These are phyloP conservation scores for Trifolium dubium DNA, from an alignment of 306 rosid species.

Conservation along the genomic window DNA sequence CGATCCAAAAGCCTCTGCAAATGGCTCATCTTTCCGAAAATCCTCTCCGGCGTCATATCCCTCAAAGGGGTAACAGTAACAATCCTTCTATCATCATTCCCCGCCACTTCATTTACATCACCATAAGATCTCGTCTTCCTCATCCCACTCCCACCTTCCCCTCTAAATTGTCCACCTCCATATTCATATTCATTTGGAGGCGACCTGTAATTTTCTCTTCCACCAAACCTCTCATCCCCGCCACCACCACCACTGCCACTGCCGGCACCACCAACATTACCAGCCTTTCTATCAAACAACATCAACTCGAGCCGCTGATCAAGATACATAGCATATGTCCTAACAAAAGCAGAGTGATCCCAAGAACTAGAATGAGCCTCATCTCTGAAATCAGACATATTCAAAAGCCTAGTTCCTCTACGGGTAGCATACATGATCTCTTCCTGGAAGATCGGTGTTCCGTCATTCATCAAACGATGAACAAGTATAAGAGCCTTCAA, in stretches of 20 bases:
- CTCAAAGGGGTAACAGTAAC: conserved; percentile 82
- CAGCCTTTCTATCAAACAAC: conserved; percentile 60
- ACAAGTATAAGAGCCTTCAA: conserved; percentile 75
- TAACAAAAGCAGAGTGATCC: conserved; percentile 92
- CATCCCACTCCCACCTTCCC: conserved; percentile 68
- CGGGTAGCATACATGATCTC: conserved; percentile 90
- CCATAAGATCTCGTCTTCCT: conserved; percentile 88
- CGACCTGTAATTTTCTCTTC: conserved; percentile 68
- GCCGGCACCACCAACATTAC: neutral
- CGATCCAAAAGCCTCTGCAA: conserved; percentile 89
- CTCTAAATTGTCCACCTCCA: conserved; percentile 55
- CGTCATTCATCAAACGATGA: conserved; percentile 83
- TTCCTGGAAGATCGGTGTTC: conserved; percentile 77
- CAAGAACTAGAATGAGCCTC: conserved; percentile 98
- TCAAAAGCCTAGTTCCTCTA: conserved; percentile 86
- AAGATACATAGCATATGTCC: conserved; percentile 86
- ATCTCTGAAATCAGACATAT: conserved; percentile 86
- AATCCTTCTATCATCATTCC: conserved; percentile 55
- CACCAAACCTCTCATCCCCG: conserved; percentile 59
- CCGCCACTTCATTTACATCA: conserved; percentile 65
- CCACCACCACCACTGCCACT: conserved; percentile 1
- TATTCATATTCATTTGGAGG: conserved; percentile 81
- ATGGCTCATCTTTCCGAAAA: conserved; percentile 89
- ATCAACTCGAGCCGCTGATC: conserved; percentile 89
- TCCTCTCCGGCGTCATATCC: conserved; percentile 86